Percentiles rank a stretch among this genome's conserved stretches.
Evolutionary conservation across 73 alveolate genomes (phyloP).

Genomic region (Diophrys appendiculata): DNA sequence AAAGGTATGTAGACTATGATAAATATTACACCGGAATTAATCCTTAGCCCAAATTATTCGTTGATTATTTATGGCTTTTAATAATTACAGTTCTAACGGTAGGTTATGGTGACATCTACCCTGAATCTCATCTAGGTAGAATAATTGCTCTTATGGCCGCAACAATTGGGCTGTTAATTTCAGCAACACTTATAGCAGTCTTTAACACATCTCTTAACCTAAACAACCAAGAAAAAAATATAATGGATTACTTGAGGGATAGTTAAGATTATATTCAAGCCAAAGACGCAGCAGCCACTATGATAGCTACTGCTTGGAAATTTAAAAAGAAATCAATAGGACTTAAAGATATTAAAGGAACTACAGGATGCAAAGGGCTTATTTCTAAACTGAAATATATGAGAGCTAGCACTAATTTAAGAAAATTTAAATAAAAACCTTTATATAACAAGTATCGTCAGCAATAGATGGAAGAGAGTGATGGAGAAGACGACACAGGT

Average conservation of each 20-base stretch:
- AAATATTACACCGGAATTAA: not conserved
- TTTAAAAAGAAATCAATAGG: not conserved
- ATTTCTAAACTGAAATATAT: too few relatives aligned
- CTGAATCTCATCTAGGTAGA: slow-evolving; percentile 1
- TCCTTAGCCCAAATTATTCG: not conserved
- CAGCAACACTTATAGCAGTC: slow-evolving; percentile 2
- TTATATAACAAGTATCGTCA: too few relatives aligned
- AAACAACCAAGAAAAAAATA: not conserved
- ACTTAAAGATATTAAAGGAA: not conserved
- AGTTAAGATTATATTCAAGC: not conserved
- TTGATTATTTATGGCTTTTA: slow-evolving; percentile 3
- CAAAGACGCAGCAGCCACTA: not conserved
- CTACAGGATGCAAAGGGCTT: not conserved
- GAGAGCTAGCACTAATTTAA: not conserved
- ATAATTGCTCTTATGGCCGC: not conserved
- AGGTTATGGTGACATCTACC: slow-evolving; percentile 16
- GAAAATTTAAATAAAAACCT: not conserved
- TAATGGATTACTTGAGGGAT: not conserved
- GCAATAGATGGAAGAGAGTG: not conserved
- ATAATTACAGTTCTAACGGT: slow-evolving; percentile 13
- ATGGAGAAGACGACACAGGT: too few relatives aligned
- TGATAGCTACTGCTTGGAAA: not conserved
- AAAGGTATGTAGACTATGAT: not conserved
- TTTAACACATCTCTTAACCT: not conserved
- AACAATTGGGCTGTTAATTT: not conserved